phyloP scores from a whole-genome alignment of 2,329 filamentous ascomycete genomes.

The Microcera coccophila region DNA sequence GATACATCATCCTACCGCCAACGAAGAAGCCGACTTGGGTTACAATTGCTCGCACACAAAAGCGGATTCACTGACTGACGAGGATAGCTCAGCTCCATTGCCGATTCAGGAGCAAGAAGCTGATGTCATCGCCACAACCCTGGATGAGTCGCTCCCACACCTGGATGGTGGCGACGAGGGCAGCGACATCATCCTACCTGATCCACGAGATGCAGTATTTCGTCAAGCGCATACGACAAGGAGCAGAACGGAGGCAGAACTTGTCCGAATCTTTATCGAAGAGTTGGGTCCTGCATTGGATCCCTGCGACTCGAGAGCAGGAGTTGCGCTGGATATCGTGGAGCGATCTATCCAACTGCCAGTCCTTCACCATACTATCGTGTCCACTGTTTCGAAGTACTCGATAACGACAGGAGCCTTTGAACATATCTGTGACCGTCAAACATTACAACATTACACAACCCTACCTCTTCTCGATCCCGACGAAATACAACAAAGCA shows the following conservation, averaged over 20 bases:
- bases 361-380: constrained; percentile 9
- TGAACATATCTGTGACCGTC: neutral
- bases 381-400: constrained; percentile 8
- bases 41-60: neutral
- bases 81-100: too few relatives aligned
- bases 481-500: neutral
- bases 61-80: neutral
- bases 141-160: neutral
- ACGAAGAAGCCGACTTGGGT: constrained; percentile 1
- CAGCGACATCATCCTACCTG: constrained; percentile 3
- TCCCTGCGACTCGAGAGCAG: constrained; percentile 12
- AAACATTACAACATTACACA: neutral
- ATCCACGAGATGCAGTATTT: constrained; percentile 1
- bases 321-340: constrained; percentile 9
- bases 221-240: constrained; percentile 4
- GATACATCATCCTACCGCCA: neutral
- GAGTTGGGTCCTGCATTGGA: constrained; percentile 17
- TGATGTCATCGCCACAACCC: neutral
- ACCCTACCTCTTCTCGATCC: neutral
- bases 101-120: neutral
- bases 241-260: constrained; percentile 8
- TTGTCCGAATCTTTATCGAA: constrained; percentile 13
- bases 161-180: neutral
- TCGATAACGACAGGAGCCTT: neutral
- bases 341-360: constrained; percentile 11